Conservation (phyloP, 257 asterid species). For the Scutellaria baicalensis region DNA sequence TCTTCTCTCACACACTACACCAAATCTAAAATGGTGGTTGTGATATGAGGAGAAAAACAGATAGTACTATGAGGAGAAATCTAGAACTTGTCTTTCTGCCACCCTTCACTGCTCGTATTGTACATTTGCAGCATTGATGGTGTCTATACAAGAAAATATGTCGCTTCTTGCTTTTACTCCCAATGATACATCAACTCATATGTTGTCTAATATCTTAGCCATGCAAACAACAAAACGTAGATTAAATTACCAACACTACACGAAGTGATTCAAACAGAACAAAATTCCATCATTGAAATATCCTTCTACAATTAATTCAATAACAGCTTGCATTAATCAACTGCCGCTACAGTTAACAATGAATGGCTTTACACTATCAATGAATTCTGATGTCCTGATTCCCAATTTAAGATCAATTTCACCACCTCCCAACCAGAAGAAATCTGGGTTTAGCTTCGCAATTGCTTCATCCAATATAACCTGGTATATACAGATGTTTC, state of each 20-base stretch:
- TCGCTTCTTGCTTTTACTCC: no score
- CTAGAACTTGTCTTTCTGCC: neutral
- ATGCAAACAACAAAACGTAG: neutral
- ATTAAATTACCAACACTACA: neutral
- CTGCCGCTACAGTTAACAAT: slow-evolving; percentile 57
- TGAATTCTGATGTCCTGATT: slow-evolving; percentile 53
- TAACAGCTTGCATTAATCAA: slow-evolving; percentile 11
- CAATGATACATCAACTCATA: neutral
- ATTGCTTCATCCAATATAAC: slow-evolving; percentile 94
- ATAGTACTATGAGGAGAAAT: neutral
- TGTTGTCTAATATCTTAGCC: neutral
- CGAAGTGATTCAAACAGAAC: no score
- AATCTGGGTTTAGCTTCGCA: slow-evolving; percentile 60
- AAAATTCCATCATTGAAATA: no score
- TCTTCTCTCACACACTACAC: neutral
- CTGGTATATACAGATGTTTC: slow-evolving; percentile 33
- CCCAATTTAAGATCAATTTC: slow-evolving; percentile 79
- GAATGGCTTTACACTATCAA: slow-evolving; percentile 55
- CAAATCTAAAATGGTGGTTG: neutral
- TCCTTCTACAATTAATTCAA: neutral
- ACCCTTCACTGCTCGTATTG: neutral
- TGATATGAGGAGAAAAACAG: neutral
- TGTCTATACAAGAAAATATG: no score
- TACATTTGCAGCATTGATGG: no score
- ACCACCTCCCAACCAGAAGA: slow-evolving; percentile 96